These are phyloP conservation scores for Termitomyces sp. DNA, from an alignment of 768 basidiomycete genomes.

Conservation along the genomic window DNA sequence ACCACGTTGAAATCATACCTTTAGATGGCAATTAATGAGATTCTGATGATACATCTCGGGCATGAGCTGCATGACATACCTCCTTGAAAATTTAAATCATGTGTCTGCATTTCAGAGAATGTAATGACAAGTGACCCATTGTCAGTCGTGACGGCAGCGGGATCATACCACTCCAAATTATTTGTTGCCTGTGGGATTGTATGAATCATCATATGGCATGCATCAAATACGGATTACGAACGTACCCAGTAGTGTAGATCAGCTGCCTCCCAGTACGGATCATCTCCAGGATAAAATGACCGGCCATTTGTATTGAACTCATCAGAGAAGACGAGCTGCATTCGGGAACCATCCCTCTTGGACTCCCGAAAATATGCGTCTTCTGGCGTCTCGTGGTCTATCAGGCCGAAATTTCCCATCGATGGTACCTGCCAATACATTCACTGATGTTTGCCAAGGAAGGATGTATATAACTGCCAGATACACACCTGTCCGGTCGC, in stretches of 20 bases:
- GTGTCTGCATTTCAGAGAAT: conserved; percentile 49
- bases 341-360: conserved; percentile 49
- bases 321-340: conserved; percentile 70
- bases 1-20: conserved; percentile 38
- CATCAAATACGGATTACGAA: neutral
- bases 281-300: conserved; percentile 77
- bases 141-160: conserved; percentile 62
- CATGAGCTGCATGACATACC: conserved; percentile 32
- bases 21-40: conserved; percentile 19
- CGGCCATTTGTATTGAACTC: conserved; percentile 76
- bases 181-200: conserved; percentile 40
- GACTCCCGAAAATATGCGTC: conserved; percentile 49
- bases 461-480: conserved; percentile 13
- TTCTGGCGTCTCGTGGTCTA: conserved; percentile 55
- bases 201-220: neutral
- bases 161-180: conserved; percentile 88
- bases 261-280: conserved; percentile 81
- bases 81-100: conserved; percentile 62
- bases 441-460: conserved; percentile 7
- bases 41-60: conserved; percentile 5
- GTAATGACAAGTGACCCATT: conserved; percentile 72
- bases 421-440: conserved; percentile 47
- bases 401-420: conserved; percentile 53
- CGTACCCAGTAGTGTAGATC: conserved; percentile 75
- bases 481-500: conserved; percentile 52